Evolutionary conservation across 371 early-diverging fungal genomes (phyloP).

Genomic region (Rhizopus delemar): DNA sequence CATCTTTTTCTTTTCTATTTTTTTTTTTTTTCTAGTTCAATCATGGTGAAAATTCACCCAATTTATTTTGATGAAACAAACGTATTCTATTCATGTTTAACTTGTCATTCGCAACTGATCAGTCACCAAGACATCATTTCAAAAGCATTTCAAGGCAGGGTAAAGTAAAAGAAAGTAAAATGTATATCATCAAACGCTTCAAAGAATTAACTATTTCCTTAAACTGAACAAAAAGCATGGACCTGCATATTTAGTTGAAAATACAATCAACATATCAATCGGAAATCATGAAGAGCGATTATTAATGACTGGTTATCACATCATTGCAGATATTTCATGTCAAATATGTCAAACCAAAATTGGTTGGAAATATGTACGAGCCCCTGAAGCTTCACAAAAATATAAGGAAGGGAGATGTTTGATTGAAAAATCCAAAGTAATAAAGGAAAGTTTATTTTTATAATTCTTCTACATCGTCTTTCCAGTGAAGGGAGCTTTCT

Average conservation of each 20-base stretch:
- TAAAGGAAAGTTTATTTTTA: slow-evolving; percentile 34
- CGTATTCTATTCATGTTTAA: slow-evolving; percentile 53
- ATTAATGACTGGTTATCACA: slow-evolving; percentile 82
- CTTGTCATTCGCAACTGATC: slow-evolving; percentile 68
- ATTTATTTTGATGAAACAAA: slow-evolving; percentile 39
- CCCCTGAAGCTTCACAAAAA: slow-evolving; percentile 69
- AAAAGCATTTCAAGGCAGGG: slow-evolving; percentile 27
- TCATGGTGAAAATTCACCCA: slow-evolving; percentile 31
- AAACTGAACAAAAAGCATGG: slow-evolving; percentile 53
- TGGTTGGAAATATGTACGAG: slow-evolving; percentile 62
- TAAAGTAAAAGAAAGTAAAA: slow-evolving; percentile 4
- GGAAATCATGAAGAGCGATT: slow-evolving; percentile 67
- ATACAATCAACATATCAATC: slow-evolving; percentile 61
- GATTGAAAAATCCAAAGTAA: slow-evolving; percentile 56
- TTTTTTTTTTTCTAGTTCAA: not conserved
- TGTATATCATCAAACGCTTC: not conserved
- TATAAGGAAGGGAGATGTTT: slow-evolving; percentile 80
- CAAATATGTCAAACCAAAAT: slow-evolving; percentile 61
- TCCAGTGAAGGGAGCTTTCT: slow-evolving; percentile 63
- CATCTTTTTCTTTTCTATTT: not conserved
- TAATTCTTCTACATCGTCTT: slow-evolving; percentile 27
- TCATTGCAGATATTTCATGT: slow-evolving; percentile 77
- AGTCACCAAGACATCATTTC: slow-evolving; percentile 47
- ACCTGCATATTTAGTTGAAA: slow-evolving; percentile 67
- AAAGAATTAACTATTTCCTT: not conserved